Conservation (phyloP, 768 basidiomycete species). For the Amanita subjunquillea region DNA sequence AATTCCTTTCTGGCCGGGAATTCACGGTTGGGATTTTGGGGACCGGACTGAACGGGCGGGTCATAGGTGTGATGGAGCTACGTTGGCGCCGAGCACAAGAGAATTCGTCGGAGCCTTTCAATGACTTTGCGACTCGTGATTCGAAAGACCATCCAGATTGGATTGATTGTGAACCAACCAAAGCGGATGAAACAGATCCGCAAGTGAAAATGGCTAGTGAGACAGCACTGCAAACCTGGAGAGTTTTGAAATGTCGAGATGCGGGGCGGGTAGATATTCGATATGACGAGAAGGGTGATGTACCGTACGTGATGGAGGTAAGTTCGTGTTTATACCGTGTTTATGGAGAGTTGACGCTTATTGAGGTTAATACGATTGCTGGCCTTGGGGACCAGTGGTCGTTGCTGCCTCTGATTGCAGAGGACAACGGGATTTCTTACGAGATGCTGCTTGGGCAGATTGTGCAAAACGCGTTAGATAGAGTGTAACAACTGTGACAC, state of each 20-base stretch:
- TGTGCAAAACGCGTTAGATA: neutral
- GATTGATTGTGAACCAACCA: neutral
- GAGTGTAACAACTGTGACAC: slow-evolving; percentile 1
- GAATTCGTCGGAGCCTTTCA: neutral
- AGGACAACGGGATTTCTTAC: neutral
- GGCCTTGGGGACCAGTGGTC: neutral
- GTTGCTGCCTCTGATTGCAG: neutral
- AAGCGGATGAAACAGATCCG: neutral
- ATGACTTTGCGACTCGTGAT: neutral
- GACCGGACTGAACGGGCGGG: slow-evolving; percentile 11
- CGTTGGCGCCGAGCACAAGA: neutral
- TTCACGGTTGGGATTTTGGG: slow-evolving; percentile 17
- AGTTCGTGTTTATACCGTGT: neutral
- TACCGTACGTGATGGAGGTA: neutral
- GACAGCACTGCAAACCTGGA: slow-evolving; percentile 1
- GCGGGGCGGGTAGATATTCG: neutral
- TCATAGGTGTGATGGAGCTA: slow-evolving; percentile 9
- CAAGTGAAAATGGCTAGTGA: slow-evolving; percentile 11
- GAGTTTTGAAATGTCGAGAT: neutral
- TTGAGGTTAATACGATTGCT: neutral
- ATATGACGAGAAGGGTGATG: neutral
- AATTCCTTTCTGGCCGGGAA: slow-evolving; percentile 15
- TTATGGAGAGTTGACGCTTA: neutral
- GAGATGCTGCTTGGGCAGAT: neutral
- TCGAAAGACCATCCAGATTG: neutral